Conservation (phyloP, 2,329 filamentous ascomycete species). For the Parastagonospora avenae region DNA sequence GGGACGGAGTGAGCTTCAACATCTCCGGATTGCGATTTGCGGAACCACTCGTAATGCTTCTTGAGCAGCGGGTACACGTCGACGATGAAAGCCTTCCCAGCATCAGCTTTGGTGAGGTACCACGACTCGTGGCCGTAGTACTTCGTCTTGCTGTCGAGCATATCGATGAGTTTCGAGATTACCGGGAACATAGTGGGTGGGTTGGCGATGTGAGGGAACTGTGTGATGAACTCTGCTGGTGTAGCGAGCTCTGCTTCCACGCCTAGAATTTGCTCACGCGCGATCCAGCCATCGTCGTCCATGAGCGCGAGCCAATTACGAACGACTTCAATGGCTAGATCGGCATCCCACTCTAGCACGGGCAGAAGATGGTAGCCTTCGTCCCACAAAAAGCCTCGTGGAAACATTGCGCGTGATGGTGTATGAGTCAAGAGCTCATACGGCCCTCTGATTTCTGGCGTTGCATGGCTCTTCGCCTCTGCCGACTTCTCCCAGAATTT, state of each 20-base stretch:
- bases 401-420: constrained; percentile 91
- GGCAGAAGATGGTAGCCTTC: constrained; percentile 93
- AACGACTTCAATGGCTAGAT: constrained; percentile 81
- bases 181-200: constrained; percentile 91
- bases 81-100: constrained; percentile 72
- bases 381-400: constrained; percentile 94
- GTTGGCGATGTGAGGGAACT: constrained; percentile 96
- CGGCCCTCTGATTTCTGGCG: constrained; percentile 75
- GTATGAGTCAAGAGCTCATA: constrained; percentile 87
- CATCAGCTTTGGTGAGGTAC: constrained; percentile 64
- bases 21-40: constrained; percentile 84
- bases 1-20: constrained; percentile 33
- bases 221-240: constrained; percentile 83
- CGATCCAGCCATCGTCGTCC: constrained; percentile 96
- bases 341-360: constrained; percentile 89
- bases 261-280: constrained; percentile 90
- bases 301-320: constrained; percentile 94
- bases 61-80: constrained; percentile 85
- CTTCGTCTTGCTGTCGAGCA: constrained; percentile 35
- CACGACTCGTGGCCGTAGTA: constrained; percentile 63
- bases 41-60: constrained; percentile 91
- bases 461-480: constrained; percentile 70
- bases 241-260: constrained; percentile 89
- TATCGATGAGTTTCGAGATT: constrained; percentile 76
- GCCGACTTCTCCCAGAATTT: constrained; percentile 92